Evolutionary conservation across 164 flowering plant genomes (phyloP), one percentile per base, ranked within the genome.

Genomic region (Paratinospora sagittata): DNA sequence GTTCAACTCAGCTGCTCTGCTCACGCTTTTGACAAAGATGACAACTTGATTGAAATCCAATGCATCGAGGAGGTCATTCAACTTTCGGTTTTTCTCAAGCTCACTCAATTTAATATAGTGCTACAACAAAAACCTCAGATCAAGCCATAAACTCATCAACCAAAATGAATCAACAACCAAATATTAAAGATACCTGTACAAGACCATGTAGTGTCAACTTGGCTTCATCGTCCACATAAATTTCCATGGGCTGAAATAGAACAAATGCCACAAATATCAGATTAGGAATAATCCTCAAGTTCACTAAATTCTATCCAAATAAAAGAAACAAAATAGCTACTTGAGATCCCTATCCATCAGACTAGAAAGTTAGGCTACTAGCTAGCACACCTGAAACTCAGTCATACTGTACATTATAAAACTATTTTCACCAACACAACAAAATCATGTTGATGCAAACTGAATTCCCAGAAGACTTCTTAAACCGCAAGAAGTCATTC

Each of bases 1-100:
- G 84, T 95, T 88, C 78, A 95, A 79, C 87, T 95, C 97, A 4
- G 97, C 97, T 27, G 98, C 98, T 80, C 98, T 83, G 72, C 66
- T 95, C 39, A 95, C 97, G 75, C 98, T 95, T 79, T 92, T 92
- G 66, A 92, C 97, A 49, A 95, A 95, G 65, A 92, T 95, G 49
- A 95, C 98, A 77, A 95, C 97, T 85, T 95, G 98, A 74, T 95
- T 95, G 85, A 95, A 95, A 81, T 95, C 98, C 91, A 95, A 77
- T 1, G 98, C 98, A 88, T 92, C 97, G 30, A 95, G 92, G 13
- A 95, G 97, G 71, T 95, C 98, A 79, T 95, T 95, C 87, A 95
- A 78, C 89, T 92, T 95, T 71, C 98, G 90, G 41, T 95, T 95
- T 71, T 95, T 95, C 85, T 95, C 98, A 77, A 82, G 64, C 79